Base-by-base conservation (phyloP, 1,284 basidiomycete species). In the Chiua sp. region DNA sequence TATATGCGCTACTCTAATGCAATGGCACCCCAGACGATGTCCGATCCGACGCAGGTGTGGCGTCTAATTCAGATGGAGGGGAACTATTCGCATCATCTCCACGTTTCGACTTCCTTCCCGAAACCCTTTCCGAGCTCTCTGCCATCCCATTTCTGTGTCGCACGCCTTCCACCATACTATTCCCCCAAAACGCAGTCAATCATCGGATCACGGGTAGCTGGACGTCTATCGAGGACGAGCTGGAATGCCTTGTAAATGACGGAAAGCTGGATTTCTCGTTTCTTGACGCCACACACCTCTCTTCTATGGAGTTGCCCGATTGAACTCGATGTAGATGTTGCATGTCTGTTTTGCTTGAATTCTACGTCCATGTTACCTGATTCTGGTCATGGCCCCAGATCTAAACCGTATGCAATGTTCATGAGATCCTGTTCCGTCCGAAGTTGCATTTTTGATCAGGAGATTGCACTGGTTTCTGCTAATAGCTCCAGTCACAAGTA, bases 131-230 rank as follows among this genome's bases (percentile, higher is more conserved):
- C 26, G 68, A 74, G 32, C 68, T 75, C 50, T 75, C 74, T 5
- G 74, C 74, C 28, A 69, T 76, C 12, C 74, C 71, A 2, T 75
- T 74, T 37, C 48, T 75, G 16, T 74, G 69, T 57, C 56, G 70
- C 48, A 68, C 71, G 20, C 74, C 74, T 4, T 15, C 56, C 28
- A 6, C 42, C 10, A 52, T 72, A 32, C 30, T 32, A 7, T 30
- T 7, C 42, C 42, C 54, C 11, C 51, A 57, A 37, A 33, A 49
- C 23, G 4, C 53, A 1, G 7, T 46, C 51, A 15, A 22, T 8
- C 35, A 35, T 39, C 57, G 13, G 47, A 37, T 1, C 6, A 20
- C 39, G 53, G 30, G 55, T 20, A 15, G 55, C 57, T 70, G 68
- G 72, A 30, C 49, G 58, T 37, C 26, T 39, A 20, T 70, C 57